Conservation (phyloP, 768 basidiomycete species). For the Boletus edulis region DNA sequence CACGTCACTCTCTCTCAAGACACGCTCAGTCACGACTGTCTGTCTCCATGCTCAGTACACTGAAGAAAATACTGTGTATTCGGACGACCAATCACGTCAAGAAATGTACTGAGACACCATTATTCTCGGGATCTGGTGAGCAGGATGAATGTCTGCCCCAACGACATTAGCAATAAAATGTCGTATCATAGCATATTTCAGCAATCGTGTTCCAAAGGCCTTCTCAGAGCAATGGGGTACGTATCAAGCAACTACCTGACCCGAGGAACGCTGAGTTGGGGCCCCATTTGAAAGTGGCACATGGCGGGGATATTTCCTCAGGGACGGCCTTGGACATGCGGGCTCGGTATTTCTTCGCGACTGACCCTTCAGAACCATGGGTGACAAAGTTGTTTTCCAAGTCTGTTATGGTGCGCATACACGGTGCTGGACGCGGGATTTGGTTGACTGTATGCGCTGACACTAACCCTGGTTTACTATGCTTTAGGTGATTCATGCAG, state of each 20-base stretch:
- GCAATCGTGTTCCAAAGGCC: conserved; percentile 20
- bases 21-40: no score
- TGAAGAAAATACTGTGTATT: conserved; percentile 8
- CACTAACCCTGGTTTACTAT: not conserved
- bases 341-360: conserved; percentile 32
- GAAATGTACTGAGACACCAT: not conserved
- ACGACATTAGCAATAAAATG: not conserved
- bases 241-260: not conserved
- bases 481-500: conserved; percentile 28
- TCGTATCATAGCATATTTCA: conserved; percentile 26
- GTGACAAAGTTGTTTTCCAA: conserved; percentile 24
- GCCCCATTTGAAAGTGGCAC: conserved; percentile 10
- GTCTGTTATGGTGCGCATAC: conserved; percentile 27
- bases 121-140: conserved; percentile 28
- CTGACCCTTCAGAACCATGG: conserved; percentile 27
- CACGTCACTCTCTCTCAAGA: no score
- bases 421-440: not conserved
- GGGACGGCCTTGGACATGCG: conserved; percentile 8
- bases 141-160: not conserved
- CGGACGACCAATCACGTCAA: not conserved
- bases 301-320: conserved; percentile 23
- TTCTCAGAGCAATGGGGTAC: conserved; percentile 25
- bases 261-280: not conserved
- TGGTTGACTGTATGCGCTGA: conserved; percentile 10
- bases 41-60: conserved; percentile 8